A percentile compares a stretch with the other conserved stretches of the same genome.
phyloP scores from a whole-genome alignment of 176 grass and related monocot genomes.

The Rhipidocladum racemiflorum region DNA sequence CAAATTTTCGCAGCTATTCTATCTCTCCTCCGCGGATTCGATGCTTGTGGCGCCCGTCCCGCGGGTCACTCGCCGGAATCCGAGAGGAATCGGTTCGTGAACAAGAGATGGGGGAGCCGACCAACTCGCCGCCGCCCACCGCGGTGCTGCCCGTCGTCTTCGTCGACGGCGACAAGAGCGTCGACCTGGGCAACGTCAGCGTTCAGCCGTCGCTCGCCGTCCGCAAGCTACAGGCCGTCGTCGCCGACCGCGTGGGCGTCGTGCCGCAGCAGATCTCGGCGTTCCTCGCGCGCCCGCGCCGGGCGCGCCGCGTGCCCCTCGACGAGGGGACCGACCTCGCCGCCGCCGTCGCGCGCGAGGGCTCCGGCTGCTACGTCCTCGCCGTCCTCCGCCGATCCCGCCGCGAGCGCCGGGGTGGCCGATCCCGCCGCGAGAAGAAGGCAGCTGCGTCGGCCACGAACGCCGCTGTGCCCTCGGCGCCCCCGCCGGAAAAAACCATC shows the following conservation, averaged over 20 bases:
- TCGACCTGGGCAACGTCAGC: slow-evolving; percentile 64
- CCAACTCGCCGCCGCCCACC: not conserved
- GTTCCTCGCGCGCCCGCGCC: slow-evolving; percentile 43
- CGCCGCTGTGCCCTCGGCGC: not conserved
- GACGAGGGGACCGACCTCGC: slow-evolving; percentile 60
- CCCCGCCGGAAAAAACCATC: slow-evolving; percentile 42
- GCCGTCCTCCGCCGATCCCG: slow-evolving; percentile 47
- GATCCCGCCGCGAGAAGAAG: slow-evolving; percentile 42
- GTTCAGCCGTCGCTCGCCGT: slow-evolving; percentile 44
- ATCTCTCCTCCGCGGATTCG: not conserved
- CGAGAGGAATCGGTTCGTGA: not conserved
- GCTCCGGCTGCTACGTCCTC: slow-evolving; percentile 57
- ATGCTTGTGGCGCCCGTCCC: slow-evolving; percentile 11
- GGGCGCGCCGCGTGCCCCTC: slow-evolving; percentile 48
- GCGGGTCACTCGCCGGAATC: not conserved
- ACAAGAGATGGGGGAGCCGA: slow-evolving; percentile 32
- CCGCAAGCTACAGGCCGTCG: slow-evolving; percentile 45
- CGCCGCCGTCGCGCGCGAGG: slow-evolving; percentile 52
- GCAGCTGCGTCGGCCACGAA: not conserved
- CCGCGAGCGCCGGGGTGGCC: slow-evolving; percentile 55
- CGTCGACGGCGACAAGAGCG: slow-evolving; percentile 58
- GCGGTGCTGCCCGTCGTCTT: slow-evolving; percentile 54
- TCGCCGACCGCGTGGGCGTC: slow-evolving; percentile 55
- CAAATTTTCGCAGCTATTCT: too few relatives aligned
- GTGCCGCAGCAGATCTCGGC: slow-evolving; percentile 62